These are phyloP conservation scores for Inosperma sp. DNA, from an alignment of 768 basidiomycete species.

Conservation along the genomic window DNA sequence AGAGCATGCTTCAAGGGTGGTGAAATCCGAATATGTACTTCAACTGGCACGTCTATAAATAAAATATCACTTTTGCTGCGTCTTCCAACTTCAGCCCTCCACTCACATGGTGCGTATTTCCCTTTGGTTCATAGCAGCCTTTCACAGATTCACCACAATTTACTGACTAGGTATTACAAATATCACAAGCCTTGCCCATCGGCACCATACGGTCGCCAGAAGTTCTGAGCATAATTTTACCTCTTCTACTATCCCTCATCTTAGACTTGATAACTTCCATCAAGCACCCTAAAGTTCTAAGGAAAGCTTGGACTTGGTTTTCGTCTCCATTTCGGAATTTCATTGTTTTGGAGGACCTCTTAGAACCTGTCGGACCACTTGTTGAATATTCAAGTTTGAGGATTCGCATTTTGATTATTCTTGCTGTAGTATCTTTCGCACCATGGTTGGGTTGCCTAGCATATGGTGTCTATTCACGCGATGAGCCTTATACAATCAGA, in stretches of 20 bases:
- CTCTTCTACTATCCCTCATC: not conserved
- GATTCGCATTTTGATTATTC: slow-evolving; percentile 29
- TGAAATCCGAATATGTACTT: too few relatives aligned
- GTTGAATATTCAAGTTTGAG: slow-evolving; percentile 27
- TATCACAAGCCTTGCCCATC: too few relatives aligned
- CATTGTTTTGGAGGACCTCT: slow-evolving; percentile 47
- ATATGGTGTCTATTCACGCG: slow-evolving; percentile 28
- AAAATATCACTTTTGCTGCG: too few relatives aligned
- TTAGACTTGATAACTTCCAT: slow-evolving; percentile 15
- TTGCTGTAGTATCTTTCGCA: slow-evolving; percentile 37
- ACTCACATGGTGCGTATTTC: too few relatives aligned
- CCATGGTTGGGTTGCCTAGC: slow-evolving; percentile 42
- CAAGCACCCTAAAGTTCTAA: slow-evolving; percentile 25
- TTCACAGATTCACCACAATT: too few relatives aligned
- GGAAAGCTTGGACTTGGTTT: slow-evolving; percentile 19
- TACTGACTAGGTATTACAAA: too few relatives aligned
- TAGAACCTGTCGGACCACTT: slow-evolving; percentile 33
- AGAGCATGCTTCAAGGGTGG: too few relatives aligned
- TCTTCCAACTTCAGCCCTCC: too few relatives aligned
- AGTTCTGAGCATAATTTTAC: too few relatives aligned
- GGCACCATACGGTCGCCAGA: too few relatives aligned
- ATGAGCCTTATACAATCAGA: slow-evolving; percentile 19
- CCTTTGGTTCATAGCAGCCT: too few relatives aligned
- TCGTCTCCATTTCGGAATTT: slow-evolving; percentile 49
- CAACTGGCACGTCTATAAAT: too few relatives aligned